Evolutionary conservation across 192 early-diverging fungal genomes (phyloP).

Genomic region (Coemansia furcata): DNA sequence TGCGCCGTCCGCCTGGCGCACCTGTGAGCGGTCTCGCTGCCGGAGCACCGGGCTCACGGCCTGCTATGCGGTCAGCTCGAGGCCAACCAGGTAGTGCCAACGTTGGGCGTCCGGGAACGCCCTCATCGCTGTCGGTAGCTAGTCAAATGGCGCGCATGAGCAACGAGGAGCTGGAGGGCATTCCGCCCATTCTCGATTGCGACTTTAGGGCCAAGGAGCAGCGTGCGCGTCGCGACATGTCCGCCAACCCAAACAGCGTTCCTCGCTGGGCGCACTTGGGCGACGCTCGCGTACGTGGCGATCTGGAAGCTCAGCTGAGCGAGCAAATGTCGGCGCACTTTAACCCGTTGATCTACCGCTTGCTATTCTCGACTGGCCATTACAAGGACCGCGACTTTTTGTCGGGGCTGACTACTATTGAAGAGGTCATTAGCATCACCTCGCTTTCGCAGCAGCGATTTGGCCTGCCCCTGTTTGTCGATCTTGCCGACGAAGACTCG

Average conservation of each 20-base stretch:
- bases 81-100: constrained; percentile 12
- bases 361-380: constrained; percentile 78
- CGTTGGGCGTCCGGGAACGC: constrained; percentile 24
- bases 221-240: constrained; percentile 68
- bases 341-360: constrained; percentile 54
- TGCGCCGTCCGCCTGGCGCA: constrained; percentile 22
- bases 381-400: constrained; percentile 85
- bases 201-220: constrained; percentile 68
- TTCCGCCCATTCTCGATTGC: constrained; percentile 61
- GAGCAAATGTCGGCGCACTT: constrained; percentile 66
- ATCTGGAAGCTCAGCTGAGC: constrained; percentile 51
- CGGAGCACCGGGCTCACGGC: constrained; percentile 12
- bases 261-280: constrained; percentile 48
- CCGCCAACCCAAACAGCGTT: constrained; percentile 66
- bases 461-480: constrained; percentile 30
- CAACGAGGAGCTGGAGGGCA: constrained; percentile 42
- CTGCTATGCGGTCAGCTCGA: constrained; percentile 12
- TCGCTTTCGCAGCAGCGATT: constrained; percentile 44
- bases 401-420: constrained; percentile 62
- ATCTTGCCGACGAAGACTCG: constrained; percentile 48
- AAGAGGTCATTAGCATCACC: constrained; percentile 61
- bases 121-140: constrained; percentile 13
- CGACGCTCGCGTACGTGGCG: constrained; percentile 30
- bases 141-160: constrained; percentile 43
- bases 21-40: constrained; percentile 3